Percentiles rank a stretch among this genome's conserved stretches.
phyloP scores from a whole-genome alignment of 1,284 basidiomycete genomes.

The Ustilago lituana region DNA sequence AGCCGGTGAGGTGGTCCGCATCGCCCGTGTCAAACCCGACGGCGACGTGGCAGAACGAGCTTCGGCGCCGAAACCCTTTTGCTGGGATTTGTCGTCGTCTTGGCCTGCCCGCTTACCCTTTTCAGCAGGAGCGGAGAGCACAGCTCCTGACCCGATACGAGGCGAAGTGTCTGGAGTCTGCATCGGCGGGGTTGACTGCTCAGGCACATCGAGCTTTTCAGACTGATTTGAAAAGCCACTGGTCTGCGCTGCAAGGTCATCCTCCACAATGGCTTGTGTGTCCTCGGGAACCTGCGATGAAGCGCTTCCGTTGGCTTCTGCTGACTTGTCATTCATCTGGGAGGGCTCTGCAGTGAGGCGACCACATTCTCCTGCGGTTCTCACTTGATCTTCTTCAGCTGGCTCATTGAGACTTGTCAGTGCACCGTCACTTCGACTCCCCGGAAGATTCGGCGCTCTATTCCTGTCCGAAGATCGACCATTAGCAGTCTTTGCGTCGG shows the following conservation, averaged over 20 bases:
- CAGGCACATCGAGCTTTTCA: conserved; percentile 19
- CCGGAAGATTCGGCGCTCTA: conserved; percentile 7
- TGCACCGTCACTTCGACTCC: conserved; percentile 28
- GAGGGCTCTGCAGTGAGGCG: background rate
- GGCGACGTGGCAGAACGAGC: conserved; percentile 16
- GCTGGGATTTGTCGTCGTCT: background rate
- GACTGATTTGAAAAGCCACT: conserved; percentile 35
- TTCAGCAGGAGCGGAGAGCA: conserved; percentile 5
- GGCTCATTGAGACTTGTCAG: conserved; percentile 5
- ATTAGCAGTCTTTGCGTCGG: background rate
- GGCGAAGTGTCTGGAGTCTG: conserved; percentile 42
- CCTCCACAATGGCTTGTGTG: background rate
- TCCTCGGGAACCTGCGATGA: background rate
- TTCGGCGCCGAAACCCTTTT: background rate
- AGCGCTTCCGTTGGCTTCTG: background rate
- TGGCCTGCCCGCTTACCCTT: background rate
- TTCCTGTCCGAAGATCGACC: conserved; percentile 6
- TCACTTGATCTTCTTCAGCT: background rate
- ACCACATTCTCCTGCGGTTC: background rate
- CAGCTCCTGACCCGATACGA: conserved; percentile 2
- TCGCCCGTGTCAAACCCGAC: conserved; percentile 44
- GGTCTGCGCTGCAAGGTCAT: conserved; percentile 19
- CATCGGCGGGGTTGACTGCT: conserved; percentile 40
- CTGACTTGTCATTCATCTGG: background rate
- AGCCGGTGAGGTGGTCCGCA: conserved; percentile 32